Evolutionary conservation across 768 basidiomycete species (phyloP).

Genomic region (Boletus subparvulus): DNA sequence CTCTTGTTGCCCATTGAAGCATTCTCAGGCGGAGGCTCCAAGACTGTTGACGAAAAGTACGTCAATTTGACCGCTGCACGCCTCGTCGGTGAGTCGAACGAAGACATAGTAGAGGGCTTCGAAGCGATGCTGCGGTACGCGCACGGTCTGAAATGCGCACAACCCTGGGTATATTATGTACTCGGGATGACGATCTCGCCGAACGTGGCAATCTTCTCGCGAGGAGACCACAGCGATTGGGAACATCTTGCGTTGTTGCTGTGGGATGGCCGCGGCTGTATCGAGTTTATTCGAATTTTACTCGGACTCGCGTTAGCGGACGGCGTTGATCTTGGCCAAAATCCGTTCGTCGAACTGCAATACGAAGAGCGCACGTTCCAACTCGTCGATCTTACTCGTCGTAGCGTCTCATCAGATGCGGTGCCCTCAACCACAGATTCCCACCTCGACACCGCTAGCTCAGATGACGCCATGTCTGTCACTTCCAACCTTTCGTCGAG

Average conservation of each 20-base stretch:
- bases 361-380: no score
- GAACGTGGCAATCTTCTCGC: not conserved
- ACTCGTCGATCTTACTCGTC: no score
- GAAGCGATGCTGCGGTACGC: not conserved
- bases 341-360: not conserved
- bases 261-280: not conserved
- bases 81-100: constrained; percentile 3
- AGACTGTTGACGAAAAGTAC: not conserved
- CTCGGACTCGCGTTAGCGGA: constrained; percentile 1
- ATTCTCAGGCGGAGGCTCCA: not conserved
- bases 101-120: not conserved
- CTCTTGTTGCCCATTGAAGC: constrained; percentile 15
- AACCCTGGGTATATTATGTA: constrained; percentile 10
- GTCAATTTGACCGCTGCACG: not conserved
- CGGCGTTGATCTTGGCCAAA: not conserved
- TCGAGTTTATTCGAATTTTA: not conserved
- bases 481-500: no score
- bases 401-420: no score
- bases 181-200: constrained; percentile 1
- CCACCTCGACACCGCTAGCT: no score
- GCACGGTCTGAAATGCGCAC: not conserved
- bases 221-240: not conserved
- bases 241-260: not conserved
- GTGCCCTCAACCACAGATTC: no score
- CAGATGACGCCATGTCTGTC: no score